A percentile compares a stretch with the other conserved stretches of the same genome.
Conservation (phyloP, 2,329 filamentous ascomycete genomes). For the Pseudomassariella vexata region DNA sequence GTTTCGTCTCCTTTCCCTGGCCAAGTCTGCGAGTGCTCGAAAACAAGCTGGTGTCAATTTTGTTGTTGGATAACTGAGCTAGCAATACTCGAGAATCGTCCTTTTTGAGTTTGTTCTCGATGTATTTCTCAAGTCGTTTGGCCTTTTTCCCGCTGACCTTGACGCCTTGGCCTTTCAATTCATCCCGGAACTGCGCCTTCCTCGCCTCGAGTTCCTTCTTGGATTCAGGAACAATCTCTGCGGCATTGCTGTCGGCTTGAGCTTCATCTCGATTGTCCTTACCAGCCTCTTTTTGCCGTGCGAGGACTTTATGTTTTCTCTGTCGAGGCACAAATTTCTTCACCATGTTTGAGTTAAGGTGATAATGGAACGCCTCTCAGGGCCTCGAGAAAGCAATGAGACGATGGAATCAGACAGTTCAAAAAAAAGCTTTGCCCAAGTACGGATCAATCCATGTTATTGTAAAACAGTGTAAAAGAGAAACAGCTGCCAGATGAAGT, state of each 20-base stretch:
- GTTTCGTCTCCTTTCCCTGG: constrained; percentile 64
- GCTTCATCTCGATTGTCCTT: constrained; percentile 21
- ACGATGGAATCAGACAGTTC: background rate
- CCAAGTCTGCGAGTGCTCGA: constrained; percentile 74
- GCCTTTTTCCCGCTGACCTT: constrained; percentile 61
- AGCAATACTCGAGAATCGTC: constrained; percentile 84
- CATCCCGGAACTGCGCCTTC: constrained; percentile 49
- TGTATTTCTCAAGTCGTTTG: constrained; percentile 63
- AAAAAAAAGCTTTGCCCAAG: too few relatives aligned
- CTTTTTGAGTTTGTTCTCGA: constrained; percentile 87
- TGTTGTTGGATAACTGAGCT: constrained; percentile 72
- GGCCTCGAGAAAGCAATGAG: constrained; percentile 9
- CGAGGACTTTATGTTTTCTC: constrained; percentile 64
- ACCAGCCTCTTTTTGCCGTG: constrained; percentile 41
- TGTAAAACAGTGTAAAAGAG: too few relatives aligned
- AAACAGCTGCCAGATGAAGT: too few relatives aligned
- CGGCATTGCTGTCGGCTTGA: constrained; percentile 46
- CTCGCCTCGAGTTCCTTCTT: constrained; percentile 45
- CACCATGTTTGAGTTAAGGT: constrained; percentile 32
- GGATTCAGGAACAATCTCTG: constrained; percentile 42
- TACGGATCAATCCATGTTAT: too few relatives aligned
- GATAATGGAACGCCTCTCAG: constrained; percentile 3
- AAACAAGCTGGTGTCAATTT: constrained; percentile 77
- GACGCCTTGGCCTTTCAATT: constrained; percentile 42
- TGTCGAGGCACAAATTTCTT: constrained; percentile 58